Evolutionary conservation across 148 eudicot genomes (phyloP), one percentile per base, ranked within the genome.

Genomic region (Drosera capensis): DNA sequence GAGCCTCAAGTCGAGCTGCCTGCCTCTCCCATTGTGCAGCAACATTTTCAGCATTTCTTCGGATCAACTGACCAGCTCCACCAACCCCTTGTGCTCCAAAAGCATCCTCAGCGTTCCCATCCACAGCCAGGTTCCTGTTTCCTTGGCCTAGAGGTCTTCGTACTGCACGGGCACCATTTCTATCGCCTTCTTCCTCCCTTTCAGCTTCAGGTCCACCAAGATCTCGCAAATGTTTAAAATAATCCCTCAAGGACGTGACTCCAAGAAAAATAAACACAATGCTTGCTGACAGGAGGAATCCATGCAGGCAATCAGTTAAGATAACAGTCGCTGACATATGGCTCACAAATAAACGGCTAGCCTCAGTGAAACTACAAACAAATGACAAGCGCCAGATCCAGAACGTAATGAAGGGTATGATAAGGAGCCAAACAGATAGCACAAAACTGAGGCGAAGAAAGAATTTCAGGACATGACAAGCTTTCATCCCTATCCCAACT

Each of bases 1-100:
- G 97, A 49, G 94, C 95, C 65, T 90, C 97, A 40, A 90, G 87
- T 43, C 95, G 97, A 52, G 97, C 97, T 49, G 97, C 97, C 60
- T 84, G 95, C 75, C 88, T 90, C 60, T 90, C 95, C 97, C 81
- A 84, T 46, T 86, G 73, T 28, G 93, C 97, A 49, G 95, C 97
- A 52, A 90, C 87, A 63, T 84, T 70, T 68, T 84, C 97, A 48
- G 97, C 97, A 63, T 86, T 86, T 29, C 93, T 70, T 59, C 87
- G 67, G 16, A 84, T 78, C 50, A 90, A 23, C 54, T 80, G 87
- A 65, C 87, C 93, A 55, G 94, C 95, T 50, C 83, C 94, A 54
- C 67, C 97, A 65, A 84, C 72, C 55, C 82, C 97, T 64, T 74
- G 94, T 13, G 71, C 86, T 48, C 77, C 92, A 44, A 51, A 90